phyloP scores from a whole-genome alignment of 2,329 filamentous ascomycete genomes.

The Aspergillus versicolor region DNA sequence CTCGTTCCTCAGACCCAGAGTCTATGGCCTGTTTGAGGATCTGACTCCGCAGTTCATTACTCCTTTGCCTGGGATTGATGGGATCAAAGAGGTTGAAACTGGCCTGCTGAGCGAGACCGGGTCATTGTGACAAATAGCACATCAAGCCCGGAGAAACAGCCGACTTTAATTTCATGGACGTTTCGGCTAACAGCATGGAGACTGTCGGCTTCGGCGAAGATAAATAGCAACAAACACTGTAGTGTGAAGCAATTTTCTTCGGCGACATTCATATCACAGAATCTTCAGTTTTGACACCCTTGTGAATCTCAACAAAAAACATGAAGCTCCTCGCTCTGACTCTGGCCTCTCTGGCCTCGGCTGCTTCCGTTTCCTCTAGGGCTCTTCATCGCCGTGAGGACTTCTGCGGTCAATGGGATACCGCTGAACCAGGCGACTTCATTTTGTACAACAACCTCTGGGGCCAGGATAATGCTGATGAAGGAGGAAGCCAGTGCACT shows the following conservation, averaged over 20 bases:
- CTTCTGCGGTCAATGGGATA: constrained; percentile 44
- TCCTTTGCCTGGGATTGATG: constrained; percentile 6
- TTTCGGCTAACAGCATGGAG: not conserved
- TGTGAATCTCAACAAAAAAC: constrained; percentile 8
- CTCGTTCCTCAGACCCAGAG: not conserved
- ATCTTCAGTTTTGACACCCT: constrained; percentile 1
- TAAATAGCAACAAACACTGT: constrained; percentile 6
- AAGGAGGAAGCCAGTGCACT: constrained; percentile 44
- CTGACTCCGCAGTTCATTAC: not conserved
- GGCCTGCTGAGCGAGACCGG: not conserved
- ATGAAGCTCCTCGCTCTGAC: constrained; percentile 31
- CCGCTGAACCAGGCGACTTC: constrained; percentile 41
- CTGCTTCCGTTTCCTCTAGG: constrained; percentile 15
- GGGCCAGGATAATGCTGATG: constrained; percentile 39
- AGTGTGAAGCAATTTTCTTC: not conserved
- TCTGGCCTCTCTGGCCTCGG: constrained; percentile 24
- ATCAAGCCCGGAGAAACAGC: not conserved
- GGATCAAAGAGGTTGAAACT: not conserved
- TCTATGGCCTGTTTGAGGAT: not conserved
- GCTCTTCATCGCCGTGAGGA: constrained; percentile 27
- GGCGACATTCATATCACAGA: not conserved
- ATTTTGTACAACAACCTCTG: constrained; percentile 57
- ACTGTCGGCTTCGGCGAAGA: not conserved
- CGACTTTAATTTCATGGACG: not conserved
- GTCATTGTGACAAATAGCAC: constrained; percentile 2